phyloP scores from a whole-genome alignment of 768 basidiomycete species.

The Pisolithus tinctorius region DNA sequence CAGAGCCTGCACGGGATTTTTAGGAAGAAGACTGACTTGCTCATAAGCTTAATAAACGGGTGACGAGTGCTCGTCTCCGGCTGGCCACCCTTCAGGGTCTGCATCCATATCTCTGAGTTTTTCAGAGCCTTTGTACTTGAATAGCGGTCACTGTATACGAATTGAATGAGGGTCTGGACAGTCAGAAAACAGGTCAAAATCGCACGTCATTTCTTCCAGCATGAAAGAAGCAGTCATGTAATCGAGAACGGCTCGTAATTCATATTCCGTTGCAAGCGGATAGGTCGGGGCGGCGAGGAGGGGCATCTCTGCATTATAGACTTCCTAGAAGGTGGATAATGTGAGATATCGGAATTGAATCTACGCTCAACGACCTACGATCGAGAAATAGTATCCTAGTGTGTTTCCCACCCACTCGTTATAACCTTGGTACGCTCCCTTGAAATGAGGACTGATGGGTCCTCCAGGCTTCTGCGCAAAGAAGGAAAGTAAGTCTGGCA shows the following conservation, averaged over 20 bases:
- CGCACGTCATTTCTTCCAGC: constrained; percentile 24
- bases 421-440: constrained; percentile 15
- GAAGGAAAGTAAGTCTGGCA: constrained; percentile 19
- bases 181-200: neutral
- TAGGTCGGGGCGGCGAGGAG: constrained; percentile 19
- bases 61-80: constrained; percentile 10
- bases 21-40: constrained; percentile 10
- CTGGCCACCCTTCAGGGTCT: constrained; percentile 14
- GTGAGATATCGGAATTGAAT: neutral
- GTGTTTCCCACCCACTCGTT: constrained; percentile 17
- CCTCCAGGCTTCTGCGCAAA: constrained; percentile 24
- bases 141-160: constrained; percentile 15
- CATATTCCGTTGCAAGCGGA: constrained; percentile 16
- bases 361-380: constrained; percentile 8
- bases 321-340: constrained; percentile 10
- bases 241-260: constrained; percentile 17
- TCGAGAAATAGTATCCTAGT: constrained; percentile 17
- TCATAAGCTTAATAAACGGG: constrained; percentile 21
- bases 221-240: constrained; percentile 27
- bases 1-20: neutral
- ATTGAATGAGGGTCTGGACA: neutral
- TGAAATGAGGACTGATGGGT: constrained; percentile 20
- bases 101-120: constrained; percentile 19
- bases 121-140: constrained; percentile 14
- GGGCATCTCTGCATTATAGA: constrained; percentile 21